Conservation (phyloP, 768 basidiomycete genomes). For the Kwoniella sp. region DNA sequence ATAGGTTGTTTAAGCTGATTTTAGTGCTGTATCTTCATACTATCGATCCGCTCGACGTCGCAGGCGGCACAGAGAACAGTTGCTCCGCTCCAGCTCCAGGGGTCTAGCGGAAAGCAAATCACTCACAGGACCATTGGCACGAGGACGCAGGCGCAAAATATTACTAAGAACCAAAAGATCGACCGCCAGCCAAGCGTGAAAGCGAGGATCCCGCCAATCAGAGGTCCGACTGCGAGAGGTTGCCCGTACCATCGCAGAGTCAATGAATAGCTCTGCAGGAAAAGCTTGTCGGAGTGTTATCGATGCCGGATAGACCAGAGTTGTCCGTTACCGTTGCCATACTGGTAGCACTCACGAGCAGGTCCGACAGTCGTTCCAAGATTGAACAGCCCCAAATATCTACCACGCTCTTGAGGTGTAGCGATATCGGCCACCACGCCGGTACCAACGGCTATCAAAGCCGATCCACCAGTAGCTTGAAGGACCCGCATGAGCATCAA, state of each 20-base stretch:
- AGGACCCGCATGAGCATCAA: slow-evolving; percentile 76
- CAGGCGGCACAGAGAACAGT: no score
- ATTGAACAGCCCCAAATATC: slow-evolving; percentile 70
- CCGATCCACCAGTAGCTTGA: slow-evolving; percentile 57
- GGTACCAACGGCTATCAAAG: slow-evolving; percentile 58
- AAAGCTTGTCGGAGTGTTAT: not conserved
- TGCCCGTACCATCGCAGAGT: not conserved
- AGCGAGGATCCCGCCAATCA: slow-evolving; percentile 56
- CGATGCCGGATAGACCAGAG: no score
- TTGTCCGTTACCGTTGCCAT: no score
- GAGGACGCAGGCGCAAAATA: slow-evolving; percentile 37
- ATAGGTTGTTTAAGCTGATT: not conserved
- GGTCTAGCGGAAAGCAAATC: not conserved
- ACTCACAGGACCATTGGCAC: slow-evolving; percentile 57
- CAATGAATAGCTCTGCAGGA: not conserved
- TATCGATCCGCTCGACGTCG: not conserved
- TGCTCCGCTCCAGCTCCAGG: no score
- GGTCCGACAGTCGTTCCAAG: slow-evolving; percentile 39
- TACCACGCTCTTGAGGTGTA: slow-evolving; percentile 70
- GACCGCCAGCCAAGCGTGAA: slow-evolving; percentile 66
- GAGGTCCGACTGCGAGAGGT: slow-evolving; percentile 18
- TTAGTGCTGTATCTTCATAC: no score
- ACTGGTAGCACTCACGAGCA: slow-evolving; percentile 25
- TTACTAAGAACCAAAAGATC: slow-evolving; percentile 53
- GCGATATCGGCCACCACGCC: slow-evolving; percentile 81